Evolutionary conservation across 495 filamentous ascomycete genomes (phyloP).

Genomic region (Immersiella caudata): DNA sequence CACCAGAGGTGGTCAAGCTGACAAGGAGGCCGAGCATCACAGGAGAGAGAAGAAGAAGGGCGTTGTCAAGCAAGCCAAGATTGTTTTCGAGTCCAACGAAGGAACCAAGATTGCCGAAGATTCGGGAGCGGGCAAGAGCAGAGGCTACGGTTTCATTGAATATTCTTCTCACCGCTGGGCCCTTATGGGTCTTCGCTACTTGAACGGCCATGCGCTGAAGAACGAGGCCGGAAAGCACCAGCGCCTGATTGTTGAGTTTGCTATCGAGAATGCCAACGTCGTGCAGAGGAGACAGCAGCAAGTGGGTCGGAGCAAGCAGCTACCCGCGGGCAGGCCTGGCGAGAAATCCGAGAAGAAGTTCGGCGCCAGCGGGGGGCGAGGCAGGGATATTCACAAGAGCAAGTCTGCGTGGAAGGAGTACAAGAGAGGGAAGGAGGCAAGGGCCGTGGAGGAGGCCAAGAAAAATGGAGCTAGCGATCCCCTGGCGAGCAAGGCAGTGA

Average conservation of each 20-base stretch:
- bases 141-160: conserved; percentile 97
- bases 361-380: conserved; percentile 2
- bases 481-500: conserved; percentile 25
- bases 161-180: conserved; percentile 93
- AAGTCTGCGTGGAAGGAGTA: conserved; percentile 14
- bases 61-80: conserved; percentile 92
- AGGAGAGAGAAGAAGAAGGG: conserved; percentile 85
- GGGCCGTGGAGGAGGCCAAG: conserved; percentile 19
- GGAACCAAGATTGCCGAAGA: conserved; percentile 76
- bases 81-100: conserved; percentile 84
- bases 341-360: conserved; percentile 7
- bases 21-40: conserved; percentile 71
- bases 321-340: conserved; percentile 28
- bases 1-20: conserved; percentile 73
- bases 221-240: conserved; percentile 52
- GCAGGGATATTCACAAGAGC: neutral
- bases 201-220: conserved; percentile 80
- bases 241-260: conserved; percentile 92
- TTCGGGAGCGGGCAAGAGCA: conserved; percentile 65
- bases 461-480: conserved; percentile 20
- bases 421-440: conserved; percentile 8
- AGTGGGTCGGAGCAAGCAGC: conserved; percentile 65
- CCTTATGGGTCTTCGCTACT: conserved; percentile 90
- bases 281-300: conserved; percentile 74
- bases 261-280: conserved; percentile 97